phyloP scores from a whole-genome alignment of 2,329 filamentous ascomycete genomes.

The Trichoderma hamatum region DNA sequence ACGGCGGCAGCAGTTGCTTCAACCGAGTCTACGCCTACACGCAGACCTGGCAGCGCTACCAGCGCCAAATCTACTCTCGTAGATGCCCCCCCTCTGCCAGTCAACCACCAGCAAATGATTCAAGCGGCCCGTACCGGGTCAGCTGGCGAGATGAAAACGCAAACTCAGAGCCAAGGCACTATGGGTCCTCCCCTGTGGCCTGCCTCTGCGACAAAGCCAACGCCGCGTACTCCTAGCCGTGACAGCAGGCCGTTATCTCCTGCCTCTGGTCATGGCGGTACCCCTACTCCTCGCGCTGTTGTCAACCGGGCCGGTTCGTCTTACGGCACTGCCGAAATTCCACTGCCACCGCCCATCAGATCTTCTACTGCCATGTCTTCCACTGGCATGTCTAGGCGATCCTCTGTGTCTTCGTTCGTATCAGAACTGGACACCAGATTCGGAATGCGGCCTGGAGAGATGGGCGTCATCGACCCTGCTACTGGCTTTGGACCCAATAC shows the following conservation, averaged over 20 bases:
- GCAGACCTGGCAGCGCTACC: constrained; percentile 71
- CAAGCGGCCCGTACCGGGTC: constrained; percentile 71
- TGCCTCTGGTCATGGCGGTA: constrained; percentile 57
- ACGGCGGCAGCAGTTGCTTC: constrained; percentile 35
- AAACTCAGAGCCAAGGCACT: constrained; percentile 36
- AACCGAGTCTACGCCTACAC: constrained; percentile 43
- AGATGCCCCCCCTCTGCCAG: constrained; percentile 71
- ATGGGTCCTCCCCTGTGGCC: constrained; percentile 89
- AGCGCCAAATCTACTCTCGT: constrained; percentile 58
- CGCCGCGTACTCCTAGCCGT: constrained; percentile 65
- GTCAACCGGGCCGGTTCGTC: constrained; percentile 44
- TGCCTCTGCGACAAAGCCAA: constrained; percentile 67
- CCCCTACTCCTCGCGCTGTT: constrained; percentile 59
- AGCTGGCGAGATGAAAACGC: constrained; percentile 41
- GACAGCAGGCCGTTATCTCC: constrained; percentile 49
- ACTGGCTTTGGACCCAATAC: constrained; percentile 70
- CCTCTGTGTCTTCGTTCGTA: constrained; percentile 91
- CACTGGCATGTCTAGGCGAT: constrained; percentile 53
- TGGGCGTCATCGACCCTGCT: constrained; percentile 51
- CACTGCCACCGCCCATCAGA: constrained; percentile 47
- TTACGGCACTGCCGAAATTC: constrained; percentile 51
- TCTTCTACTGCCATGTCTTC: constrained; percentile 34
- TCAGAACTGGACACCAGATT: constrained; percentile 93
- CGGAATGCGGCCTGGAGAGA: constrained; percentile 66
- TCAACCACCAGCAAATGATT: constrained; percentile 82